phyloP scores from a whole-genome alignment of 768 basidiomycete species.

The Psilocybe azurescens region DNA sequence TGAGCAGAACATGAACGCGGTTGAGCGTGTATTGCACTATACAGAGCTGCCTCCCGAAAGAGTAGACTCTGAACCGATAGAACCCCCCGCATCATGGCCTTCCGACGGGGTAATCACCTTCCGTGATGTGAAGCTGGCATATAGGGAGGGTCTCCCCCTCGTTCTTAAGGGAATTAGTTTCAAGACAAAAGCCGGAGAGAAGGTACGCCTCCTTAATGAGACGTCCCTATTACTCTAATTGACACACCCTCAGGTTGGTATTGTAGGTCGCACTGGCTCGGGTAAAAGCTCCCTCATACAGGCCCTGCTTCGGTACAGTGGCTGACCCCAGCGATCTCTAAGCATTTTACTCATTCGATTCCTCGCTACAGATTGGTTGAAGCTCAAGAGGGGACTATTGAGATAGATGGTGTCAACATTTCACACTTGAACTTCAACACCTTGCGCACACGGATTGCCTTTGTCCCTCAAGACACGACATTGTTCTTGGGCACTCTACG shows the following conservation, averaged over 20 bases:
- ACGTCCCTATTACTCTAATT: background rate
- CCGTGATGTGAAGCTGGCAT: constrained; percentile 57
- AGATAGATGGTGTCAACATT: constrained; percentile 60
- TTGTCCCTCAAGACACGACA: constrained; percentile 70
- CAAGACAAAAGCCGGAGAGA: constrained; percentile 62
- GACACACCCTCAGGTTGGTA: constrained; percentile 39
- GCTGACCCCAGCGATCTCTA: background rate
- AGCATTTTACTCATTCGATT: background rate
- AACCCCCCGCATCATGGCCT: constrained; percentile 57
- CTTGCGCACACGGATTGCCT: constrained; percentile 58
- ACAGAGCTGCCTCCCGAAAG: constrained; percentile 65
- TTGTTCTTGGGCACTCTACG: constrained; percentile 52
- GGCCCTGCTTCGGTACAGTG: constrained; percentile 54
- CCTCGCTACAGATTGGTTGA: constrained; percentile 56
- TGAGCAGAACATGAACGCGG: constrained; percentile 77
- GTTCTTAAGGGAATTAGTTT: constrained; percentile 69
- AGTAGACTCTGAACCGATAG: constrained; percentile 35
- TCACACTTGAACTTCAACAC: constrained; percentile 54
- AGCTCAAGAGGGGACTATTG: constrained; percentile 58
- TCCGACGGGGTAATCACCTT: constrained; percentile 58
- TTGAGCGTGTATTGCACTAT: constrained; percentile 75
- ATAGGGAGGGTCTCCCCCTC: constrained; percentile 66
- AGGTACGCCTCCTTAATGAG: constrained; percentile 41
- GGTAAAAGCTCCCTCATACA: constrained; percentile 64
- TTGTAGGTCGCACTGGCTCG: constrained; percentile 54